phyloP scores from a whole-genome alignment of 2,329 filamentous ascomycete species.

The Lachnellula hyalina region DNA sequence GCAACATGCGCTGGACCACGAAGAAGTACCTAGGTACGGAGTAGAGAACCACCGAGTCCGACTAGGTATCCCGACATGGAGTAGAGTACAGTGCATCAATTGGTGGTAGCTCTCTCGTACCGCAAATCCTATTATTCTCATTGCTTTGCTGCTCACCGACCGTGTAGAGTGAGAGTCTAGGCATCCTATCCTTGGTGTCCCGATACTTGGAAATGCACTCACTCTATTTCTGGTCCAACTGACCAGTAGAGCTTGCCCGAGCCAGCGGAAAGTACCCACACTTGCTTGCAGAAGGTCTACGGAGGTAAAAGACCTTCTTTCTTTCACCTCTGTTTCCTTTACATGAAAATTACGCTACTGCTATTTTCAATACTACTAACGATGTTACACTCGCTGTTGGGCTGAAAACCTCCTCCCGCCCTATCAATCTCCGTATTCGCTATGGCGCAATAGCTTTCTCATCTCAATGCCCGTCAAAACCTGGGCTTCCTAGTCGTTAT shows the following conservation, averaged over 20 bases:
- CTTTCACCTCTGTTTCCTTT: background rate
- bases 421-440: constrained; percentile 6
- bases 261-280: background rate
- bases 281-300: background rate
- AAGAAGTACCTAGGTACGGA: too few species aligned
- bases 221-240: background rate
- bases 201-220: background rate
- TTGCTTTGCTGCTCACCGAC: background rate
- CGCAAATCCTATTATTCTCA: background rate
- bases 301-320: background rate
- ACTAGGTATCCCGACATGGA: too few species aligned
- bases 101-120: too few species aligned
- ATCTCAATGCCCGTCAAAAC: constrained; percentile 5
- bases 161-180: too few species aligned
- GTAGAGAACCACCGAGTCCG: too few species aligned
- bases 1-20: background rate
- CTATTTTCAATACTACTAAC: background rate
- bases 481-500: background rate
- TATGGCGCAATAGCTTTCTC: constrained; percentile 20
- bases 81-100: too few species aligned
- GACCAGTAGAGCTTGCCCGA: background rate
- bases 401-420: constrained; percentile 3
- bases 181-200: background rate
- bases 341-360: background rate
- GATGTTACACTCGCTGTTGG: constrained; percentile 1